Conservation (phyloP, 257 asterid genomes). For the Jasminum sambac region DNA sequence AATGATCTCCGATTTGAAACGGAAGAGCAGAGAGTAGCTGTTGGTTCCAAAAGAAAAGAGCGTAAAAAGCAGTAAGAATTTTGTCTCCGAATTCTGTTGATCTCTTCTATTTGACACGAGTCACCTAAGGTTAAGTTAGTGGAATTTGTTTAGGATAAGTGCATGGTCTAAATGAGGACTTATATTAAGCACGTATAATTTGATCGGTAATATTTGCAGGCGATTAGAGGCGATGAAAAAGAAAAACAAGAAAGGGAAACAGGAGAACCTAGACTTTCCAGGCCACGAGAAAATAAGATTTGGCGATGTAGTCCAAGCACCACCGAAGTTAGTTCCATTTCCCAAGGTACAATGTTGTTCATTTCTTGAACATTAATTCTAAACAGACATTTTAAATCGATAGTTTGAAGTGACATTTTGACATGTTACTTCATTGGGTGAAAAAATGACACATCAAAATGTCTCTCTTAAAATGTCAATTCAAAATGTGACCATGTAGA, state of each 20-base stretch:
- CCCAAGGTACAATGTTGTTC: constrained; percentile 59
- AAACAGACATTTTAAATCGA: too few species aligned
- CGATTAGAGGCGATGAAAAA: constrained; percentile 66
- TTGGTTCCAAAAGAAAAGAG: constrained; percentile 70
- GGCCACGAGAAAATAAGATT: constrained; percentile 67
- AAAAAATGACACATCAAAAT: too few species aligned
- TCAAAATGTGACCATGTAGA: too few species aligned
- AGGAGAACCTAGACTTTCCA: constrained; percentile 49
- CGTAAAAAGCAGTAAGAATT: constrained; percentile 75
- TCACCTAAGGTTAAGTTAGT: background rate
- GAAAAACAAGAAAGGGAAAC: constrained; percentile 50
- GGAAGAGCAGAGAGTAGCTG: constrained; percentile 34
- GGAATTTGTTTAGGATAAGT: background rate
- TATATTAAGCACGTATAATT: background rate
- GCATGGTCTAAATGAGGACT: background rate
- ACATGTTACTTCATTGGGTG: too few species aligned
- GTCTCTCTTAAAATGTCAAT: too few species aligned
- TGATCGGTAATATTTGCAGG: constrained; percentile 44
- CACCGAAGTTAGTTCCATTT: constrained; percentile 70
- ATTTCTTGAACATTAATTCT: too few species aligned
- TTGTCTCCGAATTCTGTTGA: constrained; percentile 1
- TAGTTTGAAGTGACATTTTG: too few species aligned
- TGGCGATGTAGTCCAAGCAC: constrained; percentile 90
- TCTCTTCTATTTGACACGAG: constrained; percentile 5
- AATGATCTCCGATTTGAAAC: constrained; percentile 76